phyloP scores from a whole-genome alignment of 148 eudicot genomes.

The Rhododendron simsii region DNA sequence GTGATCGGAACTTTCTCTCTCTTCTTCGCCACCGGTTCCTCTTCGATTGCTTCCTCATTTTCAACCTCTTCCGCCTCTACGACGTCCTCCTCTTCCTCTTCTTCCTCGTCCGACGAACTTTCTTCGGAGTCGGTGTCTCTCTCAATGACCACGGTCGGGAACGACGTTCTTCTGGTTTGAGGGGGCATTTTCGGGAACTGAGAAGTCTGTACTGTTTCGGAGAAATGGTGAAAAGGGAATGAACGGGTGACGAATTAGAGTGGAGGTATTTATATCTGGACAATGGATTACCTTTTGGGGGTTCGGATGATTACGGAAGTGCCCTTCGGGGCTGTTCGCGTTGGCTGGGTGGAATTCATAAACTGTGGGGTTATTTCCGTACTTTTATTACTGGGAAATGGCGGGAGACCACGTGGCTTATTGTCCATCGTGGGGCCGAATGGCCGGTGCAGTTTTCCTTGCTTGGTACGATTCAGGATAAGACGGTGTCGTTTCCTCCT shows the following conservation, averaged over 20 bases:
- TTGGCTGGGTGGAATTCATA: not conserved
- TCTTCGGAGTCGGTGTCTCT: slow-evolving; percentile 57
- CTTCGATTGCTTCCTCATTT: slow-evolving; percentile 3
- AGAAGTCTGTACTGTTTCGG: not conserved
- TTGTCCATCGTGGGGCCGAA: not conserved
- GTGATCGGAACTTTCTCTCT: slow-evolving; percentile 56
- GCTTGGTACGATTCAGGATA: not conserved
- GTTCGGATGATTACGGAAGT: slow-evolving; percentile 13
- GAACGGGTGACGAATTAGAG: not conserved
- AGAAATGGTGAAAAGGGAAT: no score
- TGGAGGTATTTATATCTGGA: not conserved
- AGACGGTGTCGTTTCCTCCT: not conserved
- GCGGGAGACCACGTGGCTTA: slow-evolving; percentile 65
- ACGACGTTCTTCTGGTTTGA: slow-evolving; percentile 34
- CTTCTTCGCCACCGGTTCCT: slow-evolving; percentile 18
- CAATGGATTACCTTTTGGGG: not conserved
- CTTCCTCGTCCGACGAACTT: slow-evolving; percentile 38
- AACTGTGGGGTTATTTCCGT: slow-evolving; percentile 17
- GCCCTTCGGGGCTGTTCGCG: slow-evolving; percentile 2
- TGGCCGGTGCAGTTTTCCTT: not conserved
- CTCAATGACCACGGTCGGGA: slow-evolving; percentile 59
- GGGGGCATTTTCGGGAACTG: slow-evolving; percentile 49
- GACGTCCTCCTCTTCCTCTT: slow-evolving; percentile 14
- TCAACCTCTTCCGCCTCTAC: slow-evolving; percentile 11
- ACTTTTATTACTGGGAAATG: slow-evolving; percentile 12